Conservation (phyloP, 495 filamentous ascomycete genomes). For the Penicillium longicatenatum region DNA sequence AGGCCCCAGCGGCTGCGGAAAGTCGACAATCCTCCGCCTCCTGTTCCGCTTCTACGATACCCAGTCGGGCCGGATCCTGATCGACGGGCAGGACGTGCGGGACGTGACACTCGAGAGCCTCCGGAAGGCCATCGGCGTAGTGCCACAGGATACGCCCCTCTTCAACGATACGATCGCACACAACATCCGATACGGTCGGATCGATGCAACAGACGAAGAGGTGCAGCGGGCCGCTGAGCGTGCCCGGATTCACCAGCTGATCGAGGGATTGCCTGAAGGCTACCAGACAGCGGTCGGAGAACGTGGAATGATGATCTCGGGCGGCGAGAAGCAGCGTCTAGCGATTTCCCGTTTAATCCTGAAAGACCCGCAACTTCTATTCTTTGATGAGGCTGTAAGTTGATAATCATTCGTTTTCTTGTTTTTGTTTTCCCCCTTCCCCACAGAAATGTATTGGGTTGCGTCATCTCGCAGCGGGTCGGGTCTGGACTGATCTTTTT, state of each 20-base stretch:
- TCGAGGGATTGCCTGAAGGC: constrained; percentile 75
- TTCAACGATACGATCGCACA: constrained; percentile 96
- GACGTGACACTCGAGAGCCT: constrained; percentile 80
- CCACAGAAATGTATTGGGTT: not conserved
- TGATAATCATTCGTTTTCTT: not conserved
- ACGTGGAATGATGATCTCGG: constrained; percentile 97
- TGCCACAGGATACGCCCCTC: constrained; percentile 94
- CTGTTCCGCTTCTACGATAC: constrained; percentile 95
- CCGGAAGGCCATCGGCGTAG: constrained; percentile 85
- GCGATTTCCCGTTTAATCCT: constrained; percentile 84
- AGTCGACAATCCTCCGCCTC: constrained; percentile 87
- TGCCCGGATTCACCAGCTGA: constrained; percentile 82
- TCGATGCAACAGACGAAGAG: constrained; percentile 72
- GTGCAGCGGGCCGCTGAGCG: constrained; percentile 75
- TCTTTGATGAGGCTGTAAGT: constrained; percentile 92
- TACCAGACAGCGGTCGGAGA: constrained; percentile 94
- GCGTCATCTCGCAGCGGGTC: not conserved
- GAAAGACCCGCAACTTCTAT: constrained; percentile 89
- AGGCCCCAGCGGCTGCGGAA: constrained; percentile 92
- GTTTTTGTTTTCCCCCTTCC: not conserved
- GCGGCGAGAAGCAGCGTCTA: constrained; percentile 93
- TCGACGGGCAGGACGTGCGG: constrained; percentile 92
- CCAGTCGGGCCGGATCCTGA: constrained; percentile 80
- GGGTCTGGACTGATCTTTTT: not conserved
- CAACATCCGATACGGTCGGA: constrained; percentile 93